Evolutionary conservation across 768 basidiomycete species (phyloP), one percentile per base, ranked within the genome.

Genomic region (Crucibulum laeve): DNA sequence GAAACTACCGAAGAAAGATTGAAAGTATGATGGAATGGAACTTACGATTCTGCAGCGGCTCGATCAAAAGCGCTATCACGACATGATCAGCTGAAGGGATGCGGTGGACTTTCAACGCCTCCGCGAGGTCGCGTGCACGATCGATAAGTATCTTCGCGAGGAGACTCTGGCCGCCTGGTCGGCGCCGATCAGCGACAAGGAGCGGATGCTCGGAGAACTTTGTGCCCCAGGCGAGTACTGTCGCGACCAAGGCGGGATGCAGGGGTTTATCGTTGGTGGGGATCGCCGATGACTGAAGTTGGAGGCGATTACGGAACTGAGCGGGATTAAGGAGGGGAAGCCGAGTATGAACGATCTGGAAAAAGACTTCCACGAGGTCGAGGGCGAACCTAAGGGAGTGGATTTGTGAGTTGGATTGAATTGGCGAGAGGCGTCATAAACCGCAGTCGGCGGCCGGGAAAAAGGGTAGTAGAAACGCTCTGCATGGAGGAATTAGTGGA

Each of bases 341-440:
- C 43, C 93, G 83, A 19, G 87, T 85, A 63, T 94, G 91, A 30
- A 90, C 87, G 47, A 89, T 88, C 62, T 94, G 90, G 61, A 95
- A 94, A 68, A 85, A 97, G 35, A 94, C 91, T 65, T 96, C 91
- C 56, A 95, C 83, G 42, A 96, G 83, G 66, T 97, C 92, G 41
- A 87, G 79, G 2, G 91, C 87, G 56, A 97, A 89, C 64, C 93
- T 96, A 57, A 44, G 46, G 40, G 53, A 52, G 37, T 44, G 41
- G 37, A 45, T 50, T 52, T 33, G 47, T 40, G 46, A 38, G 22
- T 41, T 49, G 28, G 45, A 48, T 38, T 44, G 40, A 49, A 44
- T 41, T 46, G 38, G 26, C 41, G 45, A 35, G 46, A 38, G 50
- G 52, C 48, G 43, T 43, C 32, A 43, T 43, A 46, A 43, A 46